Base-by-base conservation (phyloP, 2,329 filamentous ascomycete genomes). In the Acrodontium crateriforme region DNA sequence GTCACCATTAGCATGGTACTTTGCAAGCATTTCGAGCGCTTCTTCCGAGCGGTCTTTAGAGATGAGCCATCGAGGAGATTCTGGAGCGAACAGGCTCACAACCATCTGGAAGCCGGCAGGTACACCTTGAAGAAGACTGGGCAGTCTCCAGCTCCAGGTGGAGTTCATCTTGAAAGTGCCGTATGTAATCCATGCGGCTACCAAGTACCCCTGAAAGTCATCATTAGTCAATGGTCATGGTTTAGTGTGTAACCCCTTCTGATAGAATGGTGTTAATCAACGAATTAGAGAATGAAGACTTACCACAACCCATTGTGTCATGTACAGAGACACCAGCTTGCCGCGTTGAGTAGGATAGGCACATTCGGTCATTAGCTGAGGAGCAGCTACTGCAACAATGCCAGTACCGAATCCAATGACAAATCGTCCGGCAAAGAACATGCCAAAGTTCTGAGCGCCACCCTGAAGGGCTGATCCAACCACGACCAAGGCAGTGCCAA, bases 31-130 rank as follows among this genome's bases (percentile, higher is more conserved):
- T 2, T 58, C 49, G 6, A 74, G 58, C 2, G 74, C 74, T 42
- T 76, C 63, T 5, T 71, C 65, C 24, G 66, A 55, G 16, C 65
- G 62, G 38, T 73, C 72, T 50, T 71, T 70, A 41, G 65, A 61
- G 41, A 76, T 58, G 9, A 78, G 63, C 54, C 63, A 78, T 39
- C 73, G 63, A 0, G 73, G 74, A 1, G 65, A 71, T 49, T 78
- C 74, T 5, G 74, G 73, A 12, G 76, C 49, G 17, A 45, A 47
- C 35, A 65, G 77, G 44, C 79, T 72, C 42, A 73, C 73, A n/a
- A 53, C 29, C 21, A 78, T 56, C 55, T 78, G 74, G 30, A 77
- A 35, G 11, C 33, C 28, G 3, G 32, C 32, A 10, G 37, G 37
- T 16, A 35, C 24, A 8, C 35, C 25, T 21, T 44, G 39, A 9